Evolutionary conservation across 2,329 filamentous ascomycete species (phyloP).

Genomic region (Bertia moriformis): DNA sequence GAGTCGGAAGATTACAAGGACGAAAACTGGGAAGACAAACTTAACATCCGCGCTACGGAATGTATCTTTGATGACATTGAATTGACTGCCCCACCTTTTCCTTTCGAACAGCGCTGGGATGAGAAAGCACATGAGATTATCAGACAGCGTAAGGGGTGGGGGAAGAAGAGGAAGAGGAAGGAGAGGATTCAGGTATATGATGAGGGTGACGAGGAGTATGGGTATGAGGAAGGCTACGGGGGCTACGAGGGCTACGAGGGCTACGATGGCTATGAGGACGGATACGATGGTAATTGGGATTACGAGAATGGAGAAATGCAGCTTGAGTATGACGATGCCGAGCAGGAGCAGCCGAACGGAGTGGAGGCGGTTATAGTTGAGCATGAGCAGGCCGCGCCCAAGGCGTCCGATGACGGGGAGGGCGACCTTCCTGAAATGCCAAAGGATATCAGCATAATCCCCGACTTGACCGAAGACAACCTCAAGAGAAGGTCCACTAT

Average conservation of each 20-base stretch:
- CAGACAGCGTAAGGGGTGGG: slow-evolving; percentile 12
- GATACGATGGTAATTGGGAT: neutral
- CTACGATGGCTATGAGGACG: no score
- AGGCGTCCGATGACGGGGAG: slow-evolving; percentile 5
- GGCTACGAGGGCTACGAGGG: neutral
- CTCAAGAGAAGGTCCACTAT: slow-evolving; percentile 20
- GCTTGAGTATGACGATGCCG: neutral
- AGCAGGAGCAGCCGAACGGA: neutral
- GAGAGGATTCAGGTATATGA: slow-evolving; percentile 23
- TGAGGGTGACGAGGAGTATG: slow-evolving; percentile 10
- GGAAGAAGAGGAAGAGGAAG: slow-evolving; percentile 21
- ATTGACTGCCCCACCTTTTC: slow-evolving; percentile 40
- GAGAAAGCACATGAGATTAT: slow-evolving; percentile 24
- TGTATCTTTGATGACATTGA: slow-evolving; percentile 33
- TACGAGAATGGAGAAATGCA: neutral
- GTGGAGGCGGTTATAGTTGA: neutral
- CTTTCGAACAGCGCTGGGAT: slow-evolving; percentile 49
- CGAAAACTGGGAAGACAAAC: slow-evolving; percentile 37
- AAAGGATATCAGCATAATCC: slow-evolving; percentile 26
- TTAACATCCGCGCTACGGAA: slow-evolving; percentile 45
- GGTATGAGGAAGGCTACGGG: slow-evolving; percentile 9
- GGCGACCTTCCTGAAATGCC: slow-evolving; percentile 19
- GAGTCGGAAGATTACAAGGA: slow-evolving; percentile 14
- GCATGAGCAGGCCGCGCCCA: neutral
- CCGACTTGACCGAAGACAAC: slow-evolving; percentile 15